Evolutionary conservation across 169 alveolate species (phyloP), one percentile per base, ranked within the genome.

Genomic region (Plasmodium falciparum): DNA sequence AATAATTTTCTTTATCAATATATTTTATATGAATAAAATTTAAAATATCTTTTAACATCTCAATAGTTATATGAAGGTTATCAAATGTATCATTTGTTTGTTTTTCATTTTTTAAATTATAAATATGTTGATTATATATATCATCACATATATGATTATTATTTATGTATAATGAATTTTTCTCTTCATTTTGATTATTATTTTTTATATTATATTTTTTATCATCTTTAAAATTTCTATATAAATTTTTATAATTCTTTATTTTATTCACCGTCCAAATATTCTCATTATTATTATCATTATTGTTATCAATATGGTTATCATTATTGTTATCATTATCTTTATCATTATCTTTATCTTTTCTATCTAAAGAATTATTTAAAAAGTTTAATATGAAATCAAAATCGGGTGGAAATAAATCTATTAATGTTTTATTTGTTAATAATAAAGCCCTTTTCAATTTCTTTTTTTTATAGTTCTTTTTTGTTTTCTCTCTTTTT

Each of bases 191-290:
- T 26, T 65, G 11, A 26, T 29, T 22, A 12, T 22, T 65, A 65
- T 33, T 33, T 39, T 39, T 39, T 39, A 39, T 39, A 5, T 39
- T 39, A 39, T 39, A 39, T 39, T 39, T 39, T 39, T 39, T 39
- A 39, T 39, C 9, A 39, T 39, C 47, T 39, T 39, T 39, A 39
- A 5, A 39, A 39, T 39, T 39, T 39, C 47, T 5, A 39, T 39
- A 39, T 1, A 71, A 67, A 52, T 52, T 76, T 76, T 65, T 76
- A 52, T 45, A 26, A 58, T 65, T 50, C 33, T 65, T 76, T 2
- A 76, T 72, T 50, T n/a, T 76, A 50, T 76, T 59, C 20, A 76
- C 12, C n/a, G 7, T 47, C 89, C 89, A 76, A 15, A 9, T 69
- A 3, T 20, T 17, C 4, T 69, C 62, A 69, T 65, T 11, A 65